Evolutionary conservation across 2,329 filamentous ascomycete species (phyloP).

Genomic region (Stachybotrys echinatus): DNA sequence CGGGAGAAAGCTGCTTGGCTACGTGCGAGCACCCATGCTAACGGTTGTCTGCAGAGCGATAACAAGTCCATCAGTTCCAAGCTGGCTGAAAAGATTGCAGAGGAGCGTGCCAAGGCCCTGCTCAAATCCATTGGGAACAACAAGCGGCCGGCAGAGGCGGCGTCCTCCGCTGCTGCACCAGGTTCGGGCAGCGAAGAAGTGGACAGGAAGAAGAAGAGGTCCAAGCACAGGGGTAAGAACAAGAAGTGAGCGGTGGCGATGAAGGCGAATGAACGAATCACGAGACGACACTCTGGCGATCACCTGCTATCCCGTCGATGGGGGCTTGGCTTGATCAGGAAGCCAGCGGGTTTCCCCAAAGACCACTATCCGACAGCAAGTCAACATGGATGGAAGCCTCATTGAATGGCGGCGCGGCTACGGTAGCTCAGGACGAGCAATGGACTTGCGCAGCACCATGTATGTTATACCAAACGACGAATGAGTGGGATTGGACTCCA

Average conservation of each 20-base stretch:
- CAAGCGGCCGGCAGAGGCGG: conserved; percentile 34
- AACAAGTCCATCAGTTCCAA: conserved; percentile 47
- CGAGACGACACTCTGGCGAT: too few species aligned
- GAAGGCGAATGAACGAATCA: too few species aligned
- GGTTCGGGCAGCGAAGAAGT: conserved; percentile 11
- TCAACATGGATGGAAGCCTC: too few species aligned
- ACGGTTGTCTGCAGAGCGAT: conserved; percentile 31
- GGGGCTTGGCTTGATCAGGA: too few species aligned
- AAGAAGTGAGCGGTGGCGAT: conserved; percentile 5
- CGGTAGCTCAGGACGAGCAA: too few species aligned
- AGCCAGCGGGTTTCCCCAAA: too few species aligned
- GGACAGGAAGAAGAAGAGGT: conserved; percentile 24
- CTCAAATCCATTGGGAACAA: conserved; percentile 34
- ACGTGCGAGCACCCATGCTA: conserved; percentile 5
- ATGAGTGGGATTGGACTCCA: too few species aligned
- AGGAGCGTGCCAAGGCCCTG: conserved; percentile 48
- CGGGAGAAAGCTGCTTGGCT: conserved; percentile 1
- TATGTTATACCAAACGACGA: too few species aligned
- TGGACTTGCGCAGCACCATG: too few species aligned
- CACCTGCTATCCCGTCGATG: not conserved
- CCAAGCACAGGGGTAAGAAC: conserved; percentile 21
- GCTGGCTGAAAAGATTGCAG: conserved; percentile 51
- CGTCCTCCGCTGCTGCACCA: conserved; percentile 15
- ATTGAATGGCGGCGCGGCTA: too few species aligned
- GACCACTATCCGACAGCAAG: too few species aligned